Base-by-base conservation (phyloP, 768 basidiomycete species). In the Dentipellis sp. region DNA sequence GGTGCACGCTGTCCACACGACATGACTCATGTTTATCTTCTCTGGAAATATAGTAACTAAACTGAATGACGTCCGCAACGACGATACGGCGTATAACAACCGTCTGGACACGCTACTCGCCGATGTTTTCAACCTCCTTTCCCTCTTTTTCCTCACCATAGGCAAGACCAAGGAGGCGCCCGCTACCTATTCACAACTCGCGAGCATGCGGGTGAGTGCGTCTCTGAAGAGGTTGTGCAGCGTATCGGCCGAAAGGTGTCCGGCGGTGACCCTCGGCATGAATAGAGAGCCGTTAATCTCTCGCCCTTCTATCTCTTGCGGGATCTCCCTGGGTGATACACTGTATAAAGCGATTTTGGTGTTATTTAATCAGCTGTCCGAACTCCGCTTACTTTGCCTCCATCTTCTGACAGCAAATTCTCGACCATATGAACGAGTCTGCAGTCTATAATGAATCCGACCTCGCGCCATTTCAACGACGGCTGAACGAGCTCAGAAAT, bases 101-200 rank as follows among this genome's bases (percentile, higher is more conserved):
- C 78, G 97, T 52, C 78, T 99, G 47, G 97, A 99, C 73, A 94
- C 92, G 6, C 90, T 93, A 4, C 83, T 99, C 48, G 86, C 91
- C 29, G 97, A 99, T 72, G 95, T 98, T 38, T 98, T 98, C 74
- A 86, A 82, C 66, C 79, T 99, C 50, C 81, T 99, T 46, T 95
- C 93, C 12, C 80, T 99, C 61, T 97, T 97, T 79, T 99, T 94
- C 76, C 84, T 99, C 64, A 97, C 94, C 38, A 94, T 99, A 59
- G 97, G 97, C 45, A 94, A 94, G 74, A 94, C 91, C 40, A 83
- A 86, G 62, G 94, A 97, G 69, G 86, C 87, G 10, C 94, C 95
- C 0, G 95, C 94, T 22, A 92, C 89, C 0, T 99, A 97, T 70
- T 92, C 91, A 60, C 97, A 98, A 65, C 84, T 98, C 60, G 92